Evolutionary conservation across 2,329 filamentous ascomycete genomes (phyloP), one percentile per base, ranked within the genome.

Genomic region (Diatrype stigma): DNA sequence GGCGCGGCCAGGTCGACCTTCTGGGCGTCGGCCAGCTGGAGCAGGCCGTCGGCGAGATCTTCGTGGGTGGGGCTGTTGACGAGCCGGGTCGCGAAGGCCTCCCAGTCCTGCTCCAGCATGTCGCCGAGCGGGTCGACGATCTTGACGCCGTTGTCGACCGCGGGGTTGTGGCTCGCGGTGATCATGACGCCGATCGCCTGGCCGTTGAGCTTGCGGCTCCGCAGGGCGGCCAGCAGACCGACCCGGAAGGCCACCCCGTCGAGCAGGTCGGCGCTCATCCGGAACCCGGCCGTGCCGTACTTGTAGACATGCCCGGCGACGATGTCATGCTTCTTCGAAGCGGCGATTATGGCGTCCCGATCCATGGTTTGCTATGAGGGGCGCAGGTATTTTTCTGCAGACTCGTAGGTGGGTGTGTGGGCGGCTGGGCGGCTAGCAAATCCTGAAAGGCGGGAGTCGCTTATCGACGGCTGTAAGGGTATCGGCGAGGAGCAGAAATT

Each of bases 141-240:
- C 80, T 96, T 96, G 69, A 96, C 87, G 47, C 91, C 91, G 70
- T 96, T 96, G 73, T 96, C 91, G 61, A 84, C 80, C 32, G 91
- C 87, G 17, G 89, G 89, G 73, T 96, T 96, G 78, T 96, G 91
- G 65, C 89, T 95, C 56, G 91, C 91, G 40, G 91, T 96, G 70
- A 96, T 89, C 91, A 96, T 96, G 60, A 99, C 87, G 65, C 94
- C 94, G 65, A 99, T 96, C 62, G 90, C 87, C 75, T 95, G 89
- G 58, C 91, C 87, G 68, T 87, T 86, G 62, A 95, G 83, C 73
- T 94, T 95, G 68, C 90, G 89, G 58, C 91, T 96, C 56, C 94
- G 87, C 47, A 97, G 81, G 51, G 89, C 85, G 30, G 94, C 90
- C 51, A 96, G 83, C 54, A 99, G 82, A 47, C 93, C 94, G 58